Conservation (phyloP, 257 asterid genomes). For the Nicotiana paniculata region DNA sequence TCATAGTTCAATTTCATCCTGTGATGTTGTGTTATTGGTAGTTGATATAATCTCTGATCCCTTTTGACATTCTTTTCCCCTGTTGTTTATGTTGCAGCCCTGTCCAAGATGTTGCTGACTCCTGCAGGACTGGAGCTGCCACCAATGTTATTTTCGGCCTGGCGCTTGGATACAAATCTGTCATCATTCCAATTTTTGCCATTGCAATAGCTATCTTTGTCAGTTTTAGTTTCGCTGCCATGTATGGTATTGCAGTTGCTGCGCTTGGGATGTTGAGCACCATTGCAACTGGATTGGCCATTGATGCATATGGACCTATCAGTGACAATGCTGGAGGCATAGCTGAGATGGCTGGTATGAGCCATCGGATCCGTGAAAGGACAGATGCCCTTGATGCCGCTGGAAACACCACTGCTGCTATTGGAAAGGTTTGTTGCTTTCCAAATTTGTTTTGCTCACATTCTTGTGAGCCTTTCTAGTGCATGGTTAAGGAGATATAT, state of each 20-base stretch:
- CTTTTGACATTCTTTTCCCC: neutral
- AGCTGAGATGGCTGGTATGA: slow-evolving; percentile 98
- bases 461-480: neutral
- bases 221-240: slow-evolving; percentile 83
- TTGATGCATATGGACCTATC: slow-evolving; percentile 96
- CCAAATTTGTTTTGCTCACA: too few relatives aligned
- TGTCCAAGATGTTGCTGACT: slow-evolving; percentile 95
- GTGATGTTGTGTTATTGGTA: neutral
- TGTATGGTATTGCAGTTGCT: slow-evolving; percentile 89
- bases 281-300: slow-evolving; percentile 87
- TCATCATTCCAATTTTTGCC: slow-evolving; percentile 83
- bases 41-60: neutral
- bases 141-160: slow-evolving; percentile 91
- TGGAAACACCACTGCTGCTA: slow-evolving; percentile 94
- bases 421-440: slow-evolving; percentile 55
- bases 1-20: neutral
- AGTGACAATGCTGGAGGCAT: slow-evolving; percentile 96
- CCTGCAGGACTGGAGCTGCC: slow-evolving; percentile 97
- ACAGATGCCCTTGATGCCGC: slow-evolving; percentile 99
- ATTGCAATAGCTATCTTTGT: slow-evolving; percentile 79
- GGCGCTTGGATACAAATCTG: slow-evolving; percentile 91
- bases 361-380: slow-evolving; percentile 82
- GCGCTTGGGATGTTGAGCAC: slow-evolving; percentile 96
- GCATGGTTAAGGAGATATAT: neutral
- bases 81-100: slow-evolving; percentile 22